Conservation (phyloP, 2,329 filamentous ascomycete genomes). For the Pseudocercospora fijiensis region DNA sequence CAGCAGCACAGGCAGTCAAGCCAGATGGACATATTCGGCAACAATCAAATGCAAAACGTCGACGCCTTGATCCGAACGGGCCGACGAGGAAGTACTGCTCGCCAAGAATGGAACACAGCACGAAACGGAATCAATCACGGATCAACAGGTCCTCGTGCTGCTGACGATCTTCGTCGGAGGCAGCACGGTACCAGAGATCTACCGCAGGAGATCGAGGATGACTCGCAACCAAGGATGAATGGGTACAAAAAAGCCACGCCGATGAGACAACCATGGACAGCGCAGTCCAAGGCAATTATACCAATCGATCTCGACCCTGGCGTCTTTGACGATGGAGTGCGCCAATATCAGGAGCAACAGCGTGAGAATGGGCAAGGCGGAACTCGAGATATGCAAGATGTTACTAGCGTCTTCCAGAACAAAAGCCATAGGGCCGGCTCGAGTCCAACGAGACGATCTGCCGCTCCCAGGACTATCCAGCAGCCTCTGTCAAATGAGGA, state of each 20-base stretch:
- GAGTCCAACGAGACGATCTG: not conserved
- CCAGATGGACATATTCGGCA: not conserved
- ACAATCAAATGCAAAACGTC: not conserved
- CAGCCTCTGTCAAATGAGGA: not conserved
- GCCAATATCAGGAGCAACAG: not conserved
- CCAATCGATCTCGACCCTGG: not conserved
- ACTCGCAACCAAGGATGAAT: not conserved
- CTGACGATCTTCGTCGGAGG: not conserved
- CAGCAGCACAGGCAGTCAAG: slow-evolving; percentile 1
- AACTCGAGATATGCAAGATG: not conserved
- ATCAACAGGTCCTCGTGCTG: not conserved
- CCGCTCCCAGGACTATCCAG: not conserved
- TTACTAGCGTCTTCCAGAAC: not conserved
- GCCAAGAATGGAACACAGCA: no score
- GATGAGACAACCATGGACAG: not conserved
- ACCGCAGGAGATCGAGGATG: not conserved
- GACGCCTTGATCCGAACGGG: not conserved
- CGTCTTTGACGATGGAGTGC: not conserved
- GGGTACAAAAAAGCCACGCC: not conserved
- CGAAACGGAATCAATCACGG: not conserved
- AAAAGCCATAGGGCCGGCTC: not conserved
- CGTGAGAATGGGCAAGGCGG: not conserved
- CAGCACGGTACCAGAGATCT: not conserved
- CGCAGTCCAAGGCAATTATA: not conserved
- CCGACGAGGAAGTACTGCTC: not conserved